Evolutionary conservation across 2,329 filamentous ascomycete genomes (phyloP).

Genomic region (Aspergillus pseudoglaucus): DNA sequence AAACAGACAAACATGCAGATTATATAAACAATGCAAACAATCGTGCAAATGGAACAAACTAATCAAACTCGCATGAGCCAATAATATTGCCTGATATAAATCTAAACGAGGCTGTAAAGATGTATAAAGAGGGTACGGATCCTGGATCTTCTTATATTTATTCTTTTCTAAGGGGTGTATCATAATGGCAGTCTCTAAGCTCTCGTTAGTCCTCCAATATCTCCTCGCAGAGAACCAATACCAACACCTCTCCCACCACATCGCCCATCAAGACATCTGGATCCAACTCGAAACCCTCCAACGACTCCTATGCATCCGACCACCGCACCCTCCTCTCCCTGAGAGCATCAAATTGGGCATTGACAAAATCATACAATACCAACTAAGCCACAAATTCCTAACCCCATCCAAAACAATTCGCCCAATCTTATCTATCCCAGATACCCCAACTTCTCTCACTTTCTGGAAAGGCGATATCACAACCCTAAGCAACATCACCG

Average conservation of each 20-base stretch:
- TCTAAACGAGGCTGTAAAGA: neutral
- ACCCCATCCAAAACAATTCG: slow-evolving; percentile 7
- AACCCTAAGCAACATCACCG: slow-evolving; percentile 13
- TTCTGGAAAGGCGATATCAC: slow-evolving; percentile 21
- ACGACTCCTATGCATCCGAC: slow-evolving; percentile 6
- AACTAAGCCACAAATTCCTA: slow-evolving; percentile 6
- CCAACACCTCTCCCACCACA: neutral
- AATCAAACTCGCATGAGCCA: neutral
- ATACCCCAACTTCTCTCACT: neutral
- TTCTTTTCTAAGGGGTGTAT: neutral
- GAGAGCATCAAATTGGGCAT: slow-evolving; percentile 4
- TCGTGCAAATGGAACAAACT: neutral
- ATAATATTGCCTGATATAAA: neutral
- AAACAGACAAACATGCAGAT: neutral
- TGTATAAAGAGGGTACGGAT: neutral
- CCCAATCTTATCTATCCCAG: neutral
- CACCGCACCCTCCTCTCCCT: slow-evolving; percentile 5
- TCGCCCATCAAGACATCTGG: slow-evolving; percentile 9
- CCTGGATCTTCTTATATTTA: neutral
- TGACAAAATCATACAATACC: slow-evolving; percentile 8
- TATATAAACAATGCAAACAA: neutral
- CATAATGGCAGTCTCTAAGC: neutral
- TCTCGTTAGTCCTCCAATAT: neutral
- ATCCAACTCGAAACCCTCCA: slow-evolving; percentile 9
- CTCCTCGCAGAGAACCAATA: neutral